These are phyloP conservation scores for Lodderomyces orthopsilosis DNA, from an alignment of 1,139 yeast genomes.

Conservation along the genomic window DNA sequence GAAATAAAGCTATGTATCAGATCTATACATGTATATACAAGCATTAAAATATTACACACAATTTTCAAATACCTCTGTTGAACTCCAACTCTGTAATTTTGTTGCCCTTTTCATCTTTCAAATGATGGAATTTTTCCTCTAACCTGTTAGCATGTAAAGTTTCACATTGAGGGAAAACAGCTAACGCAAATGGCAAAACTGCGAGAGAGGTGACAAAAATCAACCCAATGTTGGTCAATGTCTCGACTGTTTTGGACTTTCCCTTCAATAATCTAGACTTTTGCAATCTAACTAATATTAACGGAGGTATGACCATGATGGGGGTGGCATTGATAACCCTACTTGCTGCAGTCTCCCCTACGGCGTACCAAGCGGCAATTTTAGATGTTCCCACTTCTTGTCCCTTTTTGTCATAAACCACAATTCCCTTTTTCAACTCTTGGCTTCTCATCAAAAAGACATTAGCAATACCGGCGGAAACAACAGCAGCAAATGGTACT, in stretches of 20 bases:
- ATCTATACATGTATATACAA: conserved; percentile 2
- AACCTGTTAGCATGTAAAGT: conserved; percentile 54
- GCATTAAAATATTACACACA: neutral
- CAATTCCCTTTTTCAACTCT: conserved; percentile 81
- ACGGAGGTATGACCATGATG: conserved; percentile 92
- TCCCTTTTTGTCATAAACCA: conserved; percentile 69
- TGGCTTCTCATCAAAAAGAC: conserved; percentile 94
- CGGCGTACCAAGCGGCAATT: conserved; percentile 86
- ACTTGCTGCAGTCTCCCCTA: conserved; percentile 94
- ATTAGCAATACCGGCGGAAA: conserved; percentile 91
- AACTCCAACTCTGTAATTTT: conserved; percentile 64
- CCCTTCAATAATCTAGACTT: conserved; percentile 59
- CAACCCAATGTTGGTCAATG: conserved; percentile 73
- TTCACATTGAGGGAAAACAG: conserved; percentile 89
- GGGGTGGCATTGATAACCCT: conserved; percentile 97
- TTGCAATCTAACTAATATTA: conserved; percentile 75
- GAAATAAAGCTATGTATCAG: neutral
- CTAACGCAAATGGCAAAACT: conserved; percentile 92
- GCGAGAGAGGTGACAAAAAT: conserved; percentile 82
- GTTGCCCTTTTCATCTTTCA: conserved; percentile 69
- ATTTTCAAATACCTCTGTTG: conserved; percentile 78
- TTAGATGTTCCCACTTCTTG: conserved; percentile 73
- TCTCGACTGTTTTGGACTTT: conserved; percentile 61
- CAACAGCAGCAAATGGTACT: conserved; percentile 98
- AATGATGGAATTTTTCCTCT: conserved; percentile 60